Evolutionary conservation across 441 rosid genomes (phyloP), one percentile per base, ranked within the genome.

Genomic region (Eutrema salsugineum): DNA sequence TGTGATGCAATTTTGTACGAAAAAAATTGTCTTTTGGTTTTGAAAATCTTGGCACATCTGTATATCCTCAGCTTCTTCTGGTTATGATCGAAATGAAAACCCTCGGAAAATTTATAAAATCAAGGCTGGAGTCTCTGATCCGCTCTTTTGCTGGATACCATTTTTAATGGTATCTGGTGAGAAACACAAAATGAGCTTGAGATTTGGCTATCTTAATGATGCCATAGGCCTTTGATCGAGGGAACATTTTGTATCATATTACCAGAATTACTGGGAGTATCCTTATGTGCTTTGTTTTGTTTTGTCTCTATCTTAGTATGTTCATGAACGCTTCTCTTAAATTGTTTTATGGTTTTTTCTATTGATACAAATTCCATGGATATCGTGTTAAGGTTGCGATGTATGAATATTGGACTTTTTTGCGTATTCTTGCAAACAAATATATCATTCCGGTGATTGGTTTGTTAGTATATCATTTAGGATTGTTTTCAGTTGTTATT

Each of bases 141-240:
- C 70, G 86, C 82, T 70, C 84, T 73, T 44, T 67, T 68, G 72
- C 77, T 63, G 1, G 71, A 63, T 54, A 68, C 78, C 64, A 46
- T 10, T 17, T 8, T 4, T 0, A 22, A 22, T 68, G 83, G 75
- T 50, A 71, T 79, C 64, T 83, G 76, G 84, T 58, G 59, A 68
- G 90, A 69, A 82, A 84, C 60, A 85, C 88, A 39, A 22, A 50
- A 3, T 30, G 85, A 84, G 86, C 90, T 75, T 58, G 90, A 86
- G 90, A 86, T 75, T 87, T 84, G 93, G 86, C 68, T 75, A 4
- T 54, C 51, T 3, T 68, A n/a, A 11, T 54, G 40, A 79, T 80
- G 83, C 81, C 87, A 84, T 84, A 83, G 86, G 90, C 92, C 84
- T 84, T 77, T 84, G 90, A 79, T 87, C 68, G 63, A 35, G 84